Percentiles rank a stretch among this genome's conserved stretches.
These are phyloP conservation scores for Bonnemaisonia californica DNA, from an alignment of 31 red algal genomes.

Conservation along the genomic window DNA sequence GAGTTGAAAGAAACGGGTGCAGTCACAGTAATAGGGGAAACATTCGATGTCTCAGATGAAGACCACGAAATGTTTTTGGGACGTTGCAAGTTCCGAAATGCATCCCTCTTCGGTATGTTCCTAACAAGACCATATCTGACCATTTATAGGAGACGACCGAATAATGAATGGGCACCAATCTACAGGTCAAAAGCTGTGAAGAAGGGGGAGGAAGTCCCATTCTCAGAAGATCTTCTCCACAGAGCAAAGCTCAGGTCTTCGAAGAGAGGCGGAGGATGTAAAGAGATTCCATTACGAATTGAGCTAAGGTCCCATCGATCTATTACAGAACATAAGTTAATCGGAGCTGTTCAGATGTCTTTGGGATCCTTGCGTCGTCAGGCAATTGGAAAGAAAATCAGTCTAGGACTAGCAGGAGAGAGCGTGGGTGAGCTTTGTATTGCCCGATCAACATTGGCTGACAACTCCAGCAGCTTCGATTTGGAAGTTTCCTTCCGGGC, in stretches of 20 bases:
- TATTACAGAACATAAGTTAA: constrained; percentile 77
- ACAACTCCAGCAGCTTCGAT: constrained; percentile 77
- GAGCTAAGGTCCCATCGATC: constrained; percentile 74
- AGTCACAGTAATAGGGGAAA: constrained; percentile 75
- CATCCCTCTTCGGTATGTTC: constrained; percentile 72
- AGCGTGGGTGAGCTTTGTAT: constrained; percentile 76
- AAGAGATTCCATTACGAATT: constrained; percentile 74
- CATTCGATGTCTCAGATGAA: constrained; percentile 38
- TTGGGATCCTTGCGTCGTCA: constrained; percentile 76
- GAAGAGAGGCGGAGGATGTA: constrained; percentile 44
- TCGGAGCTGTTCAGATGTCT: constrained; percentile 86
- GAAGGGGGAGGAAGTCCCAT: constrained; percentile 68
- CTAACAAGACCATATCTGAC: constrained; percentile 72
- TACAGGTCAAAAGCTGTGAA: constrained; percentile 64
- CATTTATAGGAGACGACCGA: constrained; percentile 71
- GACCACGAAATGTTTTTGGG: constrained; percentile 80
- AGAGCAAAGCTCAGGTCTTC: constrained; percentile 63
- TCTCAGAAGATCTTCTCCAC: constrained; percentile 66
- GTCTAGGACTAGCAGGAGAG: constrained; percentile 79
- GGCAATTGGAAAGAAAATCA: constrained; percentile 73
- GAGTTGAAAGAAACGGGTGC: constrained; percentile 66
- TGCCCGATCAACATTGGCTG: constrained; percentile 56
- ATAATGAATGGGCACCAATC: constrained; percentile 90
- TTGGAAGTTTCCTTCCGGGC: constrained; percentile 71
- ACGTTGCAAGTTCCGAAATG: constrained; percentile 75